A percentile compares a stretch with the other conserved stretches of the same genome.
phyloP scores from a whole-genome alignment of 108 stramenopile species.

The Skeletonema potamos region DNA sequence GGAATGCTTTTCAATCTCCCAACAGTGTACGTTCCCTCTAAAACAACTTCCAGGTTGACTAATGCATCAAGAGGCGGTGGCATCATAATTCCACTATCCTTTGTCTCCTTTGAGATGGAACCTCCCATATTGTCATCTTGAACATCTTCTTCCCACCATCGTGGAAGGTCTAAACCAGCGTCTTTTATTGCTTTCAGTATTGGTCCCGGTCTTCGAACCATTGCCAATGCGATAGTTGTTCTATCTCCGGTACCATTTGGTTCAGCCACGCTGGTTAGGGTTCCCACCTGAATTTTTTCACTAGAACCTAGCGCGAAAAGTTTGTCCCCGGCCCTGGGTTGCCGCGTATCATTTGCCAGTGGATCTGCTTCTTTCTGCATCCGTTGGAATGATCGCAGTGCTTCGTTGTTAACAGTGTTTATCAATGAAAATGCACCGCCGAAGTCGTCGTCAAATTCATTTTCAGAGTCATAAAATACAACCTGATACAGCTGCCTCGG shows the following conservation, averaged over 20 bases:
- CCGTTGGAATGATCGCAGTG: constrained; percentile 21
- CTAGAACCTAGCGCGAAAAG: constrained; percentile 80
- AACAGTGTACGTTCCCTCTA: constrained; percentile 66
- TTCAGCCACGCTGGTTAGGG: constrained; percentile 72
- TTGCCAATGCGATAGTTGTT: constrained; percentile 55
- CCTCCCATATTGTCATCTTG: constrained; percentile 1
- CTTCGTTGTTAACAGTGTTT: constrained; percentile 18
- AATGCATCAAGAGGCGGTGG: constrained; percentile 77
- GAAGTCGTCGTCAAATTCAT: constrained; percentile 50
- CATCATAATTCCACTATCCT: constrained; percentile 52
- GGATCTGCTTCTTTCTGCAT: constrained; percentile 32
- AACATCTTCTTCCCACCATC: constrained; percentile 33
- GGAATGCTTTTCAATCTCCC: constrained; percentile 60
- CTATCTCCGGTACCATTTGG: constrained; percentile 68
- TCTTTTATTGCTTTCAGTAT: constrained; percentile 71
- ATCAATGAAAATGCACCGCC: constrained; percentile 24
- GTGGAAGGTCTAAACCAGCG: constrained; percentile 53
- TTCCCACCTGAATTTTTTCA: constrained; percentile 68
- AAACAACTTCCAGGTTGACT: constrained; percentile 75
- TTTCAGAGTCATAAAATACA: constrained; percentile 72
- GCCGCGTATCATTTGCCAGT: constrained; percentile 54
- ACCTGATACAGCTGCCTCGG: constrained; percentile 71
- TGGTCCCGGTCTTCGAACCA: constrained; percentile 58
- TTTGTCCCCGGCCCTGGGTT: constrained; percentile 55
- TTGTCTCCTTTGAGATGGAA: constrained; percentile 8